phyloP scores from a whole-genome alignment of 257 asterid species.

The Thymus quinquecostatus region DNA sequence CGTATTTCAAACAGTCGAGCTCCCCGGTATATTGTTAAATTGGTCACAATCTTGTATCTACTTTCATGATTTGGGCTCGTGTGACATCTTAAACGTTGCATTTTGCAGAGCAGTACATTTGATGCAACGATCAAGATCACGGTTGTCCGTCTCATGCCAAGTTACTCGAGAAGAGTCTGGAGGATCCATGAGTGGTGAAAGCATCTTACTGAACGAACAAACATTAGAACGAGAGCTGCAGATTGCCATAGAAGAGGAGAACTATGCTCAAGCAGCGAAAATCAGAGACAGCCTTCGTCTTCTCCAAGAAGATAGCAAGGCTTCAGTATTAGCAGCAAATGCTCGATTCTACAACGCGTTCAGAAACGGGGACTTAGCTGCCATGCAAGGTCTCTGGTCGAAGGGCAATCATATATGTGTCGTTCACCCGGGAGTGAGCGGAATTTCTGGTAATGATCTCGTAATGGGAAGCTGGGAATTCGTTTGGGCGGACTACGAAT shows the following conservation, averaged over 20 bases:
- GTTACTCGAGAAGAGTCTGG: conserved; percentile 80
- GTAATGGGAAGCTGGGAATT: conserved; percentile 99
- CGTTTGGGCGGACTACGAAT: conserved; percentile 97
- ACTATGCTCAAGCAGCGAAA: conserved; percentile 86
- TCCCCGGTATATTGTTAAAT: no score
- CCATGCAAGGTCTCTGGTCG: conserved; percentile 88
- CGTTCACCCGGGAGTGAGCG: conserved; percentile 97
- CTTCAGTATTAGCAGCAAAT: conserved; percentile 86
- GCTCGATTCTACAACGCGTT: conserved; percentile 80
- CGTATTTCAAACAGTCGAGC: no score
- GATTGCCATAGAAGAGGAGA: conserved; percentile 76
- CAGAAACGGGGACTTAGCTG: conserved; percentile 75
- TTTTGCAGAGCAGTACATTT: conserved; percentile 60
- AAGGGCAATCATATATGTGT: conserved; percentile 82
- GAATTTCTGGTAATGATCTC: conserved; percentile 90
- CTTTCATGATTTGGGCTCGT: no score
- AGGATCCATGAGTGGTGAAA: conserved; percentile 76
- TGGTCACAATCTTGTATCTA: no score
- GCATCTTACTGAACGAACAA: conserved; percentile 73
- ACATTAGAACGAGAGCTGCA: conserved; percentile 72
- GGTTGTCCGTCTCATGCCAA: conserved; percentile 43
- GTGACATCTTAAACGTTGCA: no score
- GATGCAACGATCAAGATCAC: conserved; percentile 51
- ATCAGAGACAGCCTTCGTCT: conserved; percentile 82
- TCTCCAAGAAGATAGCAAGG: conserved; percentile 86